Evolutionary conservation across 371 early-diverging fungal species (phyloP), one percentile per base, ranked within the genome.

Genomic region (Polyrhizophydium stewartii): DNA sequence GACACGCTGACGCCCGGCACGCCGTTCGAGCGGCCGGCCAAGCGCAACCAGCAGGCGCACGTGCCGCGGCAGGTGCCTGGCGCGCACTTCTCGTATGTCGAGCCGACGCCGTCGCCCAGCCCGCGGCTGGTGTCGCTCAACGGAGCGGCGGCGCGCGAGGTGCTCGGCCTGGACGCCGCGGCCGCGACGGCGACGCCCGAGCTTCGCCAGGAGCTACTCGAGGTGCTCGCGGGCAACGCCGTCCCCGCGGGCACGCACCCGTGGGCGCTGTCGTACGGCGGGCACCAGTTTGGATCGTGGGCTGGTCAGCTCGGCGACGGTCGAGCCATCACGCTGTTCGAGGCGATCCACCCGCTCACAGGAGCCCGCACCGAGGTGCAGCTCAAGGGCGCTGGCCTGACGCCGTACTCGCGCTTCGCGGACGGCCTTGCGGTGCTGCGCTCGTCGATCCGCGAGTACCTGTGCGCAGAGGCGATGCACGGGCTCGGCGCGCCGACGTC

Each of bases 341-440:
- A 75, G 66, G 30, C 70, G 22, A 50, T 53, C 6, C 19, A 55
- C 35, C 37, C 37, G 27, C 9, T 55, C 35, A 55, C 7, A n/a
- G 24, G 19, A 3, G 56, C 2, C 2, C 40, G 22, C 56, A 35
- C 37, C 3, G 38, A 7, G 35, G 2, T 55, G 3, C 56, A 35
- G 28, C 56, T 55, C 27, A 32, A 32, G 28, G 85, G 85, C 16
- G 87, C 89, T 2, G 96, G 96, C 10, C 76, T 84, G 59, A 94
- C 96, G 17, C 92, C 93, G 1, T 96, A 89, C 68, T 90, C 93
- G 32, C 79, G 96, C 27, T 87, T 90, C 58, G 93, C 87, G 1
- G 96, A 96, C 71, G 96, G 94, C 0, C 89, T 84, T 64, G 94
- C 94, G 0, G 92, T 92, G 19, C 69, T 93, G 27, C 74, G 93